Evolutionary conservation across 1,284 basidiomycete species (phyloP).

Genomic region (Amylostereum areolatum): DNA sequence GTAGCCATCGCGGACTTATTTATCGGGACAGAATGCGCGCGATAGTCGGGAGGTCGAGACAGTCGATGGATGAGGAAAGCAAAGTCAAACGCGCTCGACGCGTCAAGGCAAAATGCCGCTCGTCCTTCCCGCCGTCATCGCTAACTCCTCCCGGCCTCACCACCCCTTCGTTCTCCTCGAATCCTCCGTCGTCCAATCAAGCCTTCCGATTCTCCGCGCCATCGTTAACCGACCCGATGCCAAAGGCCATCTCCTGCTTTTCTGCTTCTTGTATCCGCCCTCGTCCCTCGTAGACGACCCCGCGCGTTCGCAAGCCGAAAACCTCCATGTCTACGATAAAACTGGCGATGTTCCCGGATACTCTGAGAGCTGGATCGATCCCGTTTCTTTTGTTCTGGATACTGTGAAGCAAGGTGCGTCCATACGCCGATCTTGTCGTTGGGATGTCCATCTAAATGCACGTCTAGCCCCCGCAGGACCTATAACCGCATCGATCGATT

Average conservation of each 20-base stretch:
- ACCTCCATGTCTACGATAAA: slow-evolving; percentile 44
- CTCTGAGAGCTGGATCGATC: slow-evolving; percentile 25
- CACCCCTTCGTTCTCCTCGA: slow-evolving; percentile 56
- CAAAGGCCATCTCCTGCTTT: slow-evolving; percentile 37
- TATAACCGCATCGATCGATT: slow-evolving; percentile 59
- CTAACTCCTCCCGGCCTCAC: slow-evolving; percentile 30
- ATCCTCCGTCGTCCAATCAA: slow-evolving; percentile 59
- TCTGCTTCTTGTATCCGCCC: slow-evolving; percentile 57
- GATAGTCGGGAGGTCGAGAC: too few species aligned
- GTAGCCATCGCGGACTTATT: background rate
- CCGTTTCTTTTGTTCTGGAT: slow-evolving; percentile 33
- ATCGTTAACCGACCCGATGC: slow-evolving; percentile 23
- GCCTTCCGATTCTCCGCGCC: slow-evolving; percentile 49
- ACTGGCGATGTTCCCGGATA: slow-evolving; percentile 53
- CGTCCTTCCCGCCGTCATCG: slow-evolving; percentile 29
- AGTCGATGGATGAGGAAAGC: background rate
- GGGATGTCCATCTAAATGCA: background rate
- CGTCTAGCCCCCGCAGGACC: slow-evolving; percentile 33
- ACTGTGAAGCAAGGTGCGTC: slow-evolving; percentile 41
- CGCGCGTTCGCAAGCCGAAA: slow-evolving; percentile 14
- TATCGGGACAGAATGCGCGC: too few species aligned
- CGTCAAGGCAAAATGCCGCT: slow-evolving; percentile 24
- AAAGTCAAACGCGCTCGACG: background rate
- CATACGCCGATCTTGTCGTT: background rate
- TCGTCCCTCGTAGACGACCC: slow-evolving; percentile 28